These are phyloP conservation scores for Lyophyllum atratum DNA, from an alignment of 768 basidiomycete genomes.

Conservation along the genomic window DNA sequence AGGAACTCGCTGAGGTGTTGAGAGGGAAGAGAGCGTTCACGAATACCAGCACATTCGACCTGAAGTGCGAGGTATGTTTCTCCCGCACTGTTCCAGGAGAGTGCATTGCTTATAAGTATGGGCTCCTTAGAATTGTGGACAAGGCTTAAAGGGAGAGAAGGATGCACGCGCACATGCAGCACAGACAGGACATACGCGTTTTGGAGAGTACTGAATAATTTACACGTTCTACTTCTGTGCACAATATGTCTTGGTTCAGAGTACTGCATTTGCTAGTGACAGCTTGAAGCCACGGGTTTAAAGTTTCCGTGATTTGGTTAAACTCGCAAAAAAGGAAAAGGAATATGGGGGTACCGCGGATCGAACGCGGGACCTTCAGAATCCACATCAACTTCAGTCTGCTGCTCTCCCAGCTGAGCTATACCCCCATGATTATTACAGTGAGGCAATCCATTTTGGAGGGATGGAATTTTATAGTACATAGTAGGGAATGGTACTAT, in stretches of 20 bases:
- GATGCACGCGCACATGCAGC: conserved; percentile 87
- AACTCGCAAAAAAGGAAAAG: conserved; percentile 7
- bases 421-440: conserved; percentile 38
- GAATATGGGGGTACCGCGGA: conserved; percentile 71
- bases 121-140: conserved; percentile 81
- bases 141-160: conserved; percentile 92
- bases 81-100: conserved; percentile 2
- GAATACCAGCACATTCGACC: conserved; percentile 88
- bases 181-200: conserved; percentile 81
- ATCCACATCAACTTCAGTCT: conserved; percentile 41
- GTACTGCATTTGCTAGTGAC: no score
- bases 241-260: neutral
- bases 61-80: conserved; percentile 76
- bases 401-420: conserved; percentile 72
- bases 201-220: conserved; percentile 69
- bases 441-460: no score
- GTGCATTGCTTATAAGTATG: neutral
- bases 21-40: conserved; percentile 83
- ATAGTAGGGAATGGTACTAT: no score
- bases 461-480: no score
- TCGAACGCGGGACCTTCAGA: conserved; percentile 77
- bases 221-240: no score
- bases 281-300: no score
- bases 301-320: no score
- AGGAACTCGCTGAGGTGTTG: conserved; percentile 70